Conservation (phyloP, 2,329 filamentous ascomycete species). For the Sphaceloma murrayae region DNA sequence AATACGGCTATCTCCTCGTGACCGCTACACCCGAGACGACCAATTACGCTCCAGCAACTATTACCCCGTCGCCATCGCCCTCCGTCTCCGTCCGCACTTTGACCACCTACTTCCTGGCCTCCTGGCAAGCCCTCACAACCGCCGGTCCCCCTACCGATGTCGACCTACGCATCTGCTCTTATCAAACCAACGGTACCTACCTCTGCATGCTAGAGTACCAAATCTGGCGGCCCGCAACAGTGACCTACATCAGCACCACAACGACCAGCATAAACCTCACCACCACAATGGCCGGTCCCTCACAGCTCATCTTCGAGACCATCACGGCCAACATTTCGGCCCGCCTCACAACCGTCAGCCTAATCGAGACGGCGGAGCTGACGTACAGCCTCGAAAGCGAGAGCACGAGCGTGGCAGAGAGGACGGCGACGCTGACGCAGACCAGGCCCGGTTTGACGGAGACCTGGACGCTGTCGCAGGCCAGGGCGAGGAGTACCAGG, state of each 20-base stretch:
- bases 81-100: conserved; percentile 28
- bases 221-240: conserved; percentile 33
- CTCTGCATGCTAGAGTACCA: conserved; percentile 35
- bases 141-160: conserved; percentile 33
- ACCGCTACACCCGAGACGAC: conserved; percentile 30
- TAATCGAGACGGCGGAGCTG: conserved; percentile 32
- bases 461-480: background rate
- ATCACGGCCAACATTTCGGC: conserved; percentile 32
- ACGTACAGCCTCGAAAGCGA: conserved; percentile 31
- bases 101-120: conserved; percentile 37
- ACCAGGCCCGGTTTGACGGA: background rate
- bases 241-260: conserved; percentile 31
- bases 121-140: conserved; percentile 36
- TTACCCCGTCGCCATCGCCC: conserved; percentile 33
- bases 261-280: conserved; percentile 32
- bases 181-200: conserved; percentile 28
- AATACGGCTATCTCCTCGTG: conserved; percentile 35
- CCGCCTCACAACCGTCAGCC: conserved; percentile 30
- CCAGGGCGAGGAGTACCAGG: conserved; percentile 7
- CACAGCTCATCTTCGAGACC: conserved; percentile 33
- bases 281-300: conserved; percentile 30
- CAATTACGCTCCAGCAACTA: conserved; percentile 20
- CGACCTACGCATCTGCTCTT: conserved; percentile 35
- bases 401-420: conserved; percentile 22
- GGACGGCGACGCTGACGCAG: conserved; percentile 25